Evolutionary conservation across 2,329 filamentous ascomycete species (phyloP).

Genomic region (Trichoderma lentiforme): DNA sequence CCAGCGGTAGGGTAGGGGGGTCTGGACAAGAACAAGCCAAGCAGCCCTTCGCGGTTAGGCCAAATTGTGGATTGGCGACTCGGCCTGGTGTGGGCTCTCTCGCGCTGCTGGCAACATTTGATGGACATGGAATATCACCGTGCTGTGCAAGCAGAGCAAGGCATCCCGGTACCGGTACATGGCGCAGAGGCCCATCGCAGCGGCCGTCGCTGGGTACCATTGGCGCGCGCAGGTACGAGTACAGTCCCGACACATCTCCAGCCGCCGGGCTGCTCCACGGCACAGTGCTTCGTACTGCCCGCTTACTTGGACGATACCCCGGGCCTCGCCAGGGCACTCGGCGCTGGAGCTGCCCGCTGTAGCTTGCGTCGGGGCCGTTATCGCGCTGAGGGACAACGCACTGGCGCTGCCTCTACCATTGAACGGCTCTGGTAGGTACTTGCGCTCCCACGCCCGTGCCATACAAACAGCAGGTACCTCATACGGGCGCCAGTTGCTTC

Average conservation of each 20-base stretch:
- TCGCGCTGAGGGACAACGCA: slow-evolving; percentile 7
- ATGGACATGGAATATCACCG: not conserved
- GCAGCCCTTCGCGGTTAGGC: slow-evolving; percentile 16
- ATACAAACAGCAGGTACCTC: not conserved
- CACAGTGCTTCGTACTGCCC: not conserved
- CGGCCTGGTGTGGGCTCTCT: slow-evolving; percentile 10
- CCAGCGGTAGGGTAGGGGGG: not conserved
- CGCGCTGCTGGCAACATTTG: not conserved
- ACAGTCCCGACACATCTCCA: not conserved
- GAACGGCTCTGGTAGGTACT: not conserved
- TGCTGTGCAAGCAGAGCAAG: not conserved
- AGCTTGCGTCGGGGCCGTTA: not conserved
- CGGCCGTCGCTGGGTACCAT: not conserved
- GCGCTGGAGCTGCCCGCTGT: slow-evolving; percentile 12
- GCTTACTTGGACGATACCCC: not conserved
- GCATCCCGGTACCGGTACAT: not conserved
- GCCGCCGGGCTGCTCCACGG: slow-evolving; percentile 2
- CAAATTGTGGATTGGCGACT: slow-evolving; percentile 12
- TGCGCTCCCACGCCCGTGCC: not conserved
- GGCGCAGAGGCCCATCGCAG: not conserved
- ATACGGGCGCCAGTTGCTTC: not conserved
- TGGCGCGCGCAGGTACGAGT: not conserved
- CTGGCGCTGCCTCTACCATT: not conserved
- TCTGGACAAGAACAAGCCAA: slow-evolving; percentile 5
- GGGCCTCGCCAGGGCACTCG: slow-evolving; percentile 10